Conservation (phyloP, 73 alveolate species). For the Strombidium stylifer region DNA sequence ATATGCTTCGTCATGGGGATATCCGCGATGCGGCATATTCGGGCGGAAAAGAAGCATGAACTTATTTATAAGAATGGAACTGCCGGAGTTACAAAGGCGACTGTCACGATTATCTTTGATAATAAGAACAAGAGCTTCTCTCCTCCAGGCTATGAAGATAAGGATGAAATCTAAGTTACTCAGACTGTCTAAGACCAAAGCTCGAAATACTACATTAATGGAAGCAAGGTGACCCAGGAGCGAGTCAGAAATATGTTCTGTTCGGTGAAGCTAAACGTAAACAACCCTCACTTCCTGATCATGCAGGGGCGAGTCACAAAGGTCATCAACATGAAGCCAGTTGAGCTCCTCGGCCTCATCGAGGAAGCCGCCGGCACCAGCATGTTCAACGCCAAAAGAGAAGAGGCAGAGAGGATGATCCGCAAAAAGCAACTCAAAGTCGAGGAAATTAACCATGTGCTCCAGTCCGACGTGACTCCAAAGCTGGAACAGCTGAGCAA, state of each 20-base stretch:
- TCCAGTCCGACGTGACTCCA: slow-evolving; percentile 82
- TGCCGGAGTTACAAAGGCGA: slow-evolving; percentile 98
- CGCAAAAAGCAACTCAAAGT: slow-evolving; percentile 86
- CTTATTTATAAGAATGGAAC: slow-evolving; percentile 98
- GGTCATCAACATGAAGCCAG: slow-evolving; percentile 98
- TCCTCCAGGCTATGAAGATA: slow-evolving; percentile 59
- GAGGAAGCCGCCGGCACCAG: slow-evolving; percentile 99
- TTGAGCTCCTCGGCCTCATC: slow-evolving; percentile 80
- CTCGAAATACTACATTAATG: slow-evolving; percentile 90
- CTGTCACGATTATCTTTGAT: slow-evolving; percentile 95
- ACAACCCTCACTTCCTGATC: slow-evolving; percentile 98
- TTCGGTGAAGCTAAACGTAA: slow-evolving; percentile 92
- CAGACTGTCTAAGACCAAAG: slow-evolving; percentile 27
- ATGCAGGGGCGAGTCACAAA: slow-evolving; percentile 99
- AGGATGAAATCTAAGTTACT: slow-evolving; percentile 79
- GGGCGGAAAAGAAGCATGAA: slow-evolving; percentile 95
- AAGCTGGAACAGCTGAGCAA: slow-evolving; percentile 74
- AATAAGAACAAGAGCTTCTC: slow-evolving; percentile 80
- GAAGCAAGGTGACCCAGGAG: slow-evolving; percentile 79
- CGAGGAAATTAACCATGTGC: slow-evolving; percentile 79
- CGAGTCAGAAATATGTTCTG: slow-evolving; percentile 82
- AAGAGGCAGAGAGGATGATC: slow-evolving; percentile 75
- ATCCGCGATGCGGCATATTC: slow-evolving; percentile 74
- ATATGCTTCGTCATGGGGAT: slow-evolving; percentile 96
- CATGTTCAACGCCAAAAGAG: slow-evolving; percentile 94